Conservation (phyloP, 768 basidiomycete species). For the Phanerochaete sordida region DNA sequence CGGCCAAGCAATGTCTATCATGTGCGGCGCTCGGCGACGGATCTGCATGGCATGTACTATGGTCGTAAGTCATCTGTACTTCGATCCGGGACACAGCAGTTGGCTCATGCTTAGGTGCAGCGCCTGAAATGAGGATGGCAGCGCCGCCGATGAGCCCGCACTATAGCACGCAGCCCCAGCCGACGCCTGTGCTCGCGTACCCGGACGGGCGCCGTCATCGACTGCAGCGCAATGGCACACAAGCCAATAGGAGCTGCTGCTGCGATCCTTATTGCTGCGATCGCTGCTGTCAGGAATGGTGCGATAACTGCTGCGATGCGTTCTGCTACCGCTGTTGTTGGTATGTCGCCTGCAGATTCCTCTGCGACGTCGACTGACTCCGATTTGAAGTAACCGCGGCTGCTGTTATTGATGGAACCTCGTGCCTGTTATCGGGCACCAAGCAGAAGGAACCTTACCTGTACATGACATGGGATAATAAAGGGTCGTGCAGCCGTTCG, state of each 20-base stretch:
- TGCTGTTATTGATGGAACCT: slow-evolving; percentile 6
- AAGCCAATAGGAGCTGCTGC: not conserved
- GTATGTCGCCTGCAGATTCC: not conserved
- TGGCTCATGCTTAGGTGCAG: not conserved
- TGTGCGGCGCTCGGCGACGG: slow-evolving; percentile 15
- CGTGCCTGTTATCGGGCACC: not conserved
- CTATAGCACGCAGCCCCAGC: slow-evolving; percentile 18
- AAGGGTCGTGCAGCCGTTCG: not conserved
- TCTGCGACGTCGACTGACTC: not conserved
- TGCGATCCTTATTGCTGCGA: slow-evolving; percentile 16
- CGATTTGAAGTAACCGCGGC: slow-evolving; percentile 2
- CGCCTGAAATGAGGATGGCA: slow-evolving; percentile 26
- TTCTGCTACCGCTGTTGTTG: slow-evolving; percentile 12
- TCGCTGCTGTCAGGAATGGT: slow-evolving; percentile 13
- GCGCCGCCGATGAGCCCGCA: slow-evolving; percentile 15
- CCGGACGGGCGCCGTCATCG: slow-evolving; percentile 6
- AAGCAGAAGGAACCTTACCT: not conserved
- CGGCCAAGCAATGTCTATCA: slow-evolving; percentile 23
- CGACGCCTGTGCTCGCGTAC: slow-evolving; percentile 23
- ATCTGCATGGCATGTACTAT: slow-evolving; percentile 21
- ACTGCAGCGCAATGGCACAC: slow-evolving; percentile 11
- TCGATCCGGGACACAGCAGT: not conserved
- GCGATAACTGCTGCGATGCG: slow-evolving; percentile 14
- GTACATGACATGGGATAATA: not conserved
- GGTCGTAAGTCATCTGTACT: slow-evolving; percentile 16